These are phyloP conservation scores for Cordyceps cicadae DNA, from an alignment of 2,329 filamentous ascomycete species.

Conservation along the genomic window DNA sequence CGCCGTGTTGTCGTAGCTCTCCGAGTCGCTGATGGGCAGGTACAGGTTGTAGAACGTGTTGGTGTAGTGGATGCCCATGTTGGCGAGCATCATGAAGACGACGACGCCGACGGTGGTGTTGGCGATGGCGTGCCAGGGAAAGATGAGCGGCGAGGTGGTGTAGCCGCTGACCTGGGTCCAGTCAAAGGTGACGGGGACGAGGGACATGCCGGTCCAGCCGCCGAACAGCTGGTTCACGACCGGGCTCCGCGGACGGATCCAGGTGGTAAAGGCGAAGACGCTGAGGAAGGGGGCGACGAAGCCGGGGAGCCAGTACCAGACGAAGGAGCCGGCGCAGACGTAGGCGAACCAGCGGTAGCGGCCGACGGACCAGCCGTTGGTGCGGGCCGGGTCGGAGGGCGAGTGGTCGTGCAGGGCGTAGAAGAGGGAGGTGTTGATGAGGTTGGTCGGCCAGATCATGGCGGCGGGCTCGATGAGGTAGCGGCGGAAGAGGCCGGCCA, in stretches of 20 bases:
- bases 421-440: constrained; percentile 40
- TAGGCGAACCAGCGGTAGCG: constrained; percentile 39
- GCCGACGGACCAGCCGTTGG: constrained; percentile 37
- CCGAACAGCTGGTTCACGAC: constrained; percentile 49
- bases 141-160: constrained; percentile 32
- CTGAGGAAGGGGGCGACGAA: constrained; percentile 41
- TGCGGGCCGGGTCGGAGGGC: constrained; percentile 31
- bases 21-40: constrained; percentile 44
- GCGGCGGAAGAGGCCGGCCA: constrained; percentile 39
- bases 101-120: constrained; percentile 38
- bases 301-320: constrained; percentile 47
- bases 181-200: constrained; percentile 47
- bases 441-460: constrained; percentile 53
- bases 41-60: constrained; percentile 42
- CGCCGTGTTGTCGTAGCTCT: constrained; percentile 50
- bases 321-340: constrained; percentile 34
- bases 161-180: constrained; percentile 35
- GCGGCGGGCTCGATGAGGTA: constrained; percentile 51
- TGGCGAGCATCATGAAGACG: constrained; percentile 33
- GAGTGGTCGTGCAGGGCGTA: constrained; percentile 34
- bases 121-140: constrained; percentile 34
- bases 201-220: constrained; percentile 42
- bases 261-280: constrained; percentile 49
- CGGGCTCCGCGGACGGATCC: constrained; percentile 44
- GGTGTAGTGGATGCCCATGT: constrained; percentile 39